Conservation (phyloP, 805 yeast genomes). For the Wickerhamiella dianesei region DNA sequence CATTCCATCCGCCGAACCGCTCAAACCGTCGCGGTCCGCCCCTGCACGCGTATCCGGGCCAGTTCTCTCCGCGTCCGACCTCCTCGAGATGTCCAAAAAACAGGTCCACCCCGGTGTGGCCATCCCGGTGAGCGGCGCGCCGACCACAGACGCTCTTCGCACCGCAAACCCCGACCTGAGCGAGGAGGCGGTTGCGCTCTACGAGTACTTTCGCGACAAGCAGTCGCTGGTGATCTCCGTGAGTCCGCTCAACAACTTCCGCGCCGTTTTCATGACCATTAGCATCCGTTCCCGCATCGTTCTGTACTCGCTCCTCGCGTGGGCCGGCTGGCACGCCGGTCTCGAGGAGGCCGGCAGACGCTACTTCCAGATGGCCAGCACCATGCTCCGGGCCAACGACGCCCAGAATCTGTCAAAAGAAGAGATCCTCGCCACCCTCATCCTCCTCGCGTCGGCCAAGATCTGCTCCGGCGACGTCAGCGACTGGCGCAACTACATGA, state of each 20-base stretch:
- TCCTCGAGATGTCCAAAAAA: background rate
- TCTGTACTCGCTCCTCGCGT: constrained; percentile 40
- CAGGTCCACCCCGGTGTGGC: background rate
- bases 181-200: constrained; percentile 31
- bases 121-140: constrained; percentile 1
- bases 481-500: constrained; percentile 56
- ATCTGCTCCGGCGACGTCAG: constrained; percentile 71
- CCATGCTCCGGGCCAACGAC: constrained; percentile 11
- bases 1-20: too few relatives aligned
- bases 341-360: constrained; percentile 22
- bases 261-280: constrained; percentile 38
- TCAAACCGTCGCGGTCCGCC: too few relatives aligned
- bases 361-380: constrained; percentile 19
- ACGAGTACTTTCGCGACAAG: constrained; percentile 38
- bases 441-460: constrained; percentile 65
- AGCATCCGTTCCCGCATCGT: constrained; percentile 39
- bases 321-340: constrained; percentile 34
- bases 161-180: constrained; percentile 25
- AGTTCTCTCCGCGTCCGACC: constrained; percentile 1
- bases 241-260: constrained; percentile 40
- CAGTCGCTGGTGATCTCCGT: constrained; percentile 37
- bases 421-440: constrained; percentile 46
- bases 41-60: too few relatives aligned
- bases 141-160: constrained; percentile 3
- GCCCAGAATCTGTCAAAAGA: constrained; percentile 12